Evolutionary conservation across 352 stramenopile species (phyloP), one percentile per base, ranked within the genome.

Genomic region (Phytophthora idaei): DNA sequence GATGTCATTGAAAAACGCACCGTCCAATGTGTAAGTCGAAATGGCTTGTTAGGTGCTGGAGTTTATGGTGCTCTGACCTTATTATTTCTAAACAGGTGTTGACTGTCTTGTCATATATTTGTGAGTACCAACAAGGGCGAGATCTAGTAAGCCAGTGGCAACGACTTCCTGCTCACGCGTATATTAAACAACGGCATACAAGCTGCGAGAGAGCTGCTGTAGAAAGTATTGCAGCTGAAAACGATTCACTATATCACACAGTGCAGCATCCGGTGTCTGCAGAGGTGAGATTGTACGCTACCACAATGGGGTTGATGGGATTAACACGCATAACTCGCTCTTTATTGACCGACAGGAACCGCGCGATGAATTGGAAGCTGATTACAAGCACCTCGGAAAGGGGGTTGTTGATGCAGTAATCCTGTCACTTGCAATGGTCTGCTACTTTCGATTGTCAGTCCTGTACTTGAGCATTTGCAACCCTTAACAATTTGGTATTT

Each of bases 171-270:
- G 67, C 58, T 10, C 76, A 81, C 29, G 34, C 64, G 14, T 72
- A 73, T 14, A 61, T 75, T 7, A 69, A 67, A 34, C 51, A 50
- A 14, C 68, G 71, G 4, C 52, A 54, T 46, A 59, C 53, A 8
- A 49, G 27, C 0, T 83, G 77, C 71, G 27, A 50, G 2, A 67
- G 17, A 10, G 48, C 37, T 29, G 17, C 37, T 32, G 17, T 83
- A n/a, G 39, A 70, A 37, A 59, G 34, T 12, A 46, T 31, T 28
- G 6, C 57, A 6, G 27, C 50, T 12, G 68, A 83, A 41, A 87
- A 83, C 37, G 71, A 81, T 56, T 63, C 62, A 11, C n/a, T 85
- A 4, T 81, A 73, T 55, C 64, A 60, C n/a, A 48, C 46, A 5
- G 21, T 63, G 15, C 21, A 49, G 17, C n/a, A 21, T 31, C 11